These are phyloP conservation scores for Kokia cookei DNA, from an alignment of 441 rosid genomes.

Conservation along the genomic window DNA sequence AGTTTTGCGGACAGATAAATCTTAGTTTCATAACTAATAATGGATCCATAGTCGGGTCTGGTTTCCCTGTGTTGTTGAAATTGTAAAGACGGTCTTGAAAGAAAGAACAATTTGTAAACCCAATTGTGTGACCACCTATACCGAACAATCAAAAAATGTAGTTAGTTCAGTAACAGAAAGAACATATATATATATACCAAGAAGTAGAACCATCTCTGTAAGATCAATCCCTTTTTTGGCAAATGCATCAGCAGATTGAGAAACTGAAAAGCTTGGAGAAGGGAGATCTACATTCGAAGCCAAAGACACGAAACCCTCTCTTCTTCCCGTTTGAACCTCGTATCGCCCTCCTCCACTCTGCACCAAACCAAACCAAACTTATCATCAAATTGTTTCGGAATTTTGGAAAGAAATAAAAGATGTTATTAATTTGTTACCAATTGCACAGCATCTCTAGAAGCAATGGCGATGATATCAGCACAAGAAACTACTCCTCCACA, in stretches of 20 bases:
- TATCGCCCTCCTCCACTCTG: slow-evolving; percentile 40
- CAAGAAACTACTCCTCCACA: slow-evolving; percentile 48
- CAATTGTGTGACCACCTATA: slow-evolving; percentile 58
- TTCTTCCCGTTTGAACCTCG: slow-evolving; percentile 48
- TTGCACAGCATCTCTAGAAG: slow-evolving; percentile 48
- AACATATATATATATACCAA: slow-evolving; percentile 39
- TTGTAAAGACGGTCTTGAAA: slow-evolving; percentile 44
- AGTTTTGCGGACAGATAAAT: slow-evolving; percentile 23
- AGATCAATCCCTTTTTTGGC: slow-evolving; percentile 12
- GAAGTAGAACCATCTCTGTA: slow-evolving; percentile 46
- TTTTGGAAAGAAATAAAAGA: too few relatives aligned
- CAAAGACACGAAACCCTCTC: slow-evolving; percentile 30
- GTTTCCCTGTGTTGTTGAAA: slow-evolving; percentile 23
- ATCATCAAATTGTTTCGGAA: background rate
- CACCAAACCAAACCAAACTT: background rate
- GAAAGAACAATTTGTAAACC: slow-evolving; percentile 36
- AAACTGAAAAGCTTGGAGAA: slow-evolving; percentile 22
- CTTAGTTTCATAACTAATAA: slow-evolving; percentile 15
- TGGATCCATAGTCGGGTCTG: slow-evolving; percentile 47
- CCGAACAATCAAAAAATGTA: background rate
- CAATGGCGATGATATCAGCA: slow-evolving; percentile 61
- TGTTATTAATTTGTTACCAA: slow-evolving; percentile 21
- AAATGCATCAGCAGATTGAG: slow-evolving; percentile 27
- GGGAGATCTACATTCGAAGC: slow-evolving; percentile 39
- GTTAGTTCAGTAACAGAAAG: background rate